A percentile compares a stretch with the other conserved stretches of the same genome.
Conservation (phyloP, 192 early-diverging fungal genomes). For the Backusella tuberculispora region DNA sequence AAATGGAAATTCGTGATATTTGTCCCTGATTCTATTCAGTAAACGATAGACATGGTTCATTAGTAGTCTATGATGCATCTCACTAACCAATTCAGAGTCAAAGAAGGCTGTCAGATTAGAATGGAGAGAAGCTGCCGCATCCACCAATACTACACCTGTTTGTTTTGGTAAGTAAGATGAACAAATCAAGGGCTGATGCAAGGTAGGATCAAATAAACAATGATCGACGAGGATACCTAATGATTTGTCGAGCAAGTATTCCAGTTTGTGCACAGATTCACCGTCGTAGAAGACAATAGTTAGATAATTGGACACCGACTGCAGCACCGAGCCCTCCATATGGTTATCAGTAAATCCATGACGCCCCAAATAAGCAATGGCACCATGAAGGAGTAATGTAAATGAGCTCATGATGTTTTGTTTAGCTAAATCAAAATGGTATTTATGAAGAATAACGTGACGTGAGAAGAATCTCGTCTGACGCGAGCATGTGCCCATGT, state of each 20-base stretch:
- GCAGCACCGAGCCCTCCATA: not conserved
- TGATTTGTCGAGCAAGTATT: constrained; percentile 25
- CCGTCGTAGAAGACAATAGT: constrained; percentile 5
- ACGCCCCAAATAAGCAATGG: constrained; percentile 14
- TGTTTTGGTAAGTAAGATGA: not conserved
- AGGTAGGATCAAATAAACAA: constrained; percentile 10
- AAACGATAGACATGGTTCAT: constrained; percentile 1
- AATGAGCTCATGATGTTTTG: constrained; percentile 21
- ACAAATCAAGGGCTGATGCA: not conserved
- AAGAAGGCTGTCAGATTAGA: not conserved
- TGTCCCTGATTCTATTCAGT: not conserved
- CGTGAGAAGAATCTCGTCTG: not conserved
- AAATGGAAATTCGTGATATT: not conserved
- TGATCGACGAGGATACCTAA: constrained; percentile 17
- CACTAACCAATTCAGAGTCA: not conserved
- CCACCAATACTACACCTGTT: not conserved
- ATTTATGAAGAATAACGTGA: not conserved
- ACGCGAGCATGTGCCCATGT: constrained; percentile 17
- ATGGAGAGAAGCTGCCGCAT: not conserved
- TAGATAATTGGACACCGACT: constrained; percentile 16
- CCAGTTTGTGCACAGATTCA: not conserved
- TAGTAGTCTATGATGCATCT: not conserved
- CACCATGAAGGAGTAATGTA: constrained; percentile 19
- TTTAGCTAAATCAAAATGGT: constrained; percentile 3
- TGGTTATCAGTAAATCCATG: not conserved